Evolutionary conservation across 257 asterid genomes (phyloP).

Genomic region (Phtheirospermum japonicum): DNA sequence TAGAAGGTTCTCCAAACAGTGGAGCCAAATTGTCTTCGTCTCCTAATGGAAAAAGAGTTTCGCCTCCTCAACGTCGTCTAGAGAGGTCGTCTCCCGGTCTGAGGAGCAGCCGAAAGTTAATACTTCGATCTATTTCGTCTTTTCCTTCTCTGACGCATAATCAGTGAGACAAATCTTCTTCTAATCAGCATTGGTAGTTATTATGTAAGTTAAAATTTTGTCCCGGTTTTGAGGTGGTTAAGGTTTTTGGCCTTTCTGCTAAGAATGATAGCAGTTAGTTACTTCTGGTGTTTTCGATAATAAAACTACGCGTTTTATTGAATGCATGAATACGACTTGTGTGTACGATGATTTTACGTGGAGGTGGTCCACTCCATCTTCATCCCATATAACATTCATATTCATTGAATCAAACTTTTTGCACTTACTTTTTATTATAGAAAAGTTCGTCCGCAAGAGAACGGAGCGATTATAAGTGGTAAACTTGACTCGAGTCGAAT

Average conservation of each 20-base stretch:
- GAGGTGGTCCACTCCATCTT: too few species aligned
- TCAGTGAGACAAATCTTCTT: slow-evolving; percentile 38
- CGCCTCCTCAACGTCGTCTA: slow-evolving; percentile 51
- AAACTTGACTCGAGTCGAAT: too few species aligned
- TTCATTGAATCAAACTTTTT: too few species aligned
- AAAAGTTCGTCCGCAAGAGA: too few species aligned
- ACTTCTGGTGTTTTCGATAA: slow-evolving; percentile 18
- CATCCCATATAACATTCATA: too few species aligned
- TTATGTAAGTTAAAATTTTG: slow-evolving; percentile 9
- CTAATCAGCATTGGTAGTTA: slow-evolving; percentile 23
- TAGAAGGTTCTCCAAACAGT: slow-evolving; percentile 44
- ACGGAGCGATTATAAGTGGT: too few species aligned
- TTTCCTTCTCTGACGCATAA: slow-evolving; percentile 67
- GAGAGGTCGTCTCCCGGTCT: slow-evolving; percentile 40
- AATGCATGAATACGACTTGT: too few species aligned
- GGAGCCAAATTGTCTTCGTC: slow-evolving; percentile 56
- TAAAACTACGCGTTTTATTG: slow-evolving; percentile 16
- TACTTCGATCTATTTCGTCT: slow-evolving; percentile 69
- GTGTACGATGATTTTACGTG: too few species aligned
- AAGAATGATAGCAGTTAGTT: slow-evolving; percentile 5
- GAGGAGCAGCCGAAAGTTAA: slow-evolving; percentile 71
- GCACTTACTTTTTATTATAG: too few species aligned
- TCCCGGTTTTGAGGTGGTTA: slow-evolving; percentile 25
- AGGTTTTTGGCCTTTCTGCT: slow-evolving; percentile 14
- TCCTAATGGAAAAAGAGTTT: slow-evolving; percentile 83